Evolutionary conservation across 495 filamentous ascomycete genomes (phyloP), one percentile per base, ranked within the genome.

Genomic region (Aspergillus hancockii): DNA sequence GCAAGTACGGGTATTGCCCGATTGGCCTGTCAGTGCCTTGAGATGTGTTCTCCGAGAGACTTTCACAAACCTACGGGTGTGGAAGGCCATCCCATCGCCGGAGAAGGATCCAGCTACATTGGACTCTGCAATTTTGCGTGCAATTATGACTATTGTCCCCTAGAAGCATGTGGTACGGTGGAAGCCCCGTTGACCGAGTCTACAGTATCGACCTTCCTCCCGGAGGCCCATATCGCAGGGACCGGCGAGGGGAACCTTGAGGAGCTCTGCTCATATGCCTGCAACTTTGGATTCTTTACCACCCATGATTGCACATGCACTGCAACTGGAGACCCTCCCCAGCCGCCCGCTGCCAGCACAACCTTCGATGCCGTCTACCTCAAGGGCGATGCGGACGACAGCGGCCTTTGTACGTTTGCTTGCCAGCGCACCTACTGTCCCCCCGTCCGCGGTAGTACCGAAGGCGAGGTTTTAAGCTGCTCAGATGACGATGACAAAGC

Each of bases 211-310:
- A 34, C 51, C 3, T 63, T 67, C 40, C 13, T 54, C 0, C 58
- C 61, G 13, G 9, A 21, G 2, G 32, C 61, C 22, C 63, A 61
- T n/a, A 51, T 32, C 10, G 34, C 34, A 14, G 63, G 63, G 2
- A 16, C 18, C 12, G 63, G 63, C 0, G 34, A 40, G 8, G 63
- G 52, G 10, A 51, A 62, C 23, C 34, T 66, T 2, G 47, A 36
- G 1, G 59, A 56, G 19, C 53, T 67, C 4, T 67, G 64, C 25
- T 36, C 45, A 21, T 67, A 49, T 43, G 38, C 22, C 22, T 67
- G 64, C 36, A 49, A 41, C 16, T 54, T 54, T 19, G 64, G 64
- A 16, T 67, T 49, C 41, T 67, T 61, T 31, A 58, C 64, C 2
- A 60, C 61, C 21, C 4, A 59, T 25, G 22, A 30, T 8, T 66